These are phyloP conservation scores for Penicillium canescens DNA, from an alignment of 495 filamentous ascomycete species.

Conservation along the genomic window DNA sequence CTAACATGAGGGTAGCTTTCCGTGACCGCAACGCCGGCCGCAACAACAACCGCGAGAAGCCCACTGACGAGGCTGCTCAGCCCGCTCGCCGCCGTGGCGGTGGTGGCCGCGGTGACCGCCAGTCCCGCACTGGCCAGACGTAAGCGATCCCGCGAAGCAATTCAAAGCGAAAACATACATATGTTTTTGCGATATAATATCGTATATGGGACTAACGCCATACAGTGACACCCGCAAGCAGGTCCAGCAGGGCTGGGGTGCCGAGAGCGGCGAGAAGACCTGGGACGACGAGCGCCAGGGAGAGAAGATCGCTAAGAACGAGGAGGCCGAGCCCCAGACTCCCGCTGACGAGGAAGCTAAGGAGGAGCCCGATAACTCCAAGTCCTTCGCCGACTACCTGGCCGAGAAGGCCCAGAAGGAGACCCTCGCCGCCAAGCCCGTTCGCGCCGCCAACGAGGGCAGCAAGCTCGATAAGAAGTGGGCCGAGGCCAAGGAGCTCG, in stretches of 20 bases:
- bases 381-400: constrained; percentile 85
- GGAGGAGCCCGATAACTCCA: constrained; percentile 84
- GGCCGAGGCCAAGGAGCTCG: constrained; percentile 77
- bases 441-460: constrained; percentile 90
- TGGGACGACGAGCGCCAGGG: constrained; percentile 86
- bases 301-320: constrained; percentile 79
- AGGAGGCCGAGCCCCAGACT: constrained; percentile 64
- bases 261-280: constrained; percentile 72
- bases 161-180: too few species aligned
- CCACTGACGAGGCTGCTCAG: constrained; percentile 68
- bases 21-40: constrained; percentile 85
- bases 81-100: constrained; percentile 51
- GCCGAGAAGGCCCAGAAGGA: constrained; percentile 81
- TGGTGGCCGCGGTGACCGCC: constrained; percentile 73
- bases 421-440: constrained; percentile 68
- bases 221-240: constrained; percentile 88
- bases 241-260: constrained; percentile 88
- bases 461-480: constrained; percentile 85
- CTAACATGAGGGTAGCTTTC: constrained; percentile 61
- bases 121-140: constrained; percentile 72
- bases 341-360: constrained; percentile 41
- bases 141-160: constrained; percentile 41
- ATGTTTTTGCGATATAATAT: too few species aligned
- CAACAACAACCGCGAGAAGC: constrained; percentile 78
- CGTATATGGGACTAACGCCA: not conserved